Evolutionary conservation across 2,329 filamentous ascomycete species (phyloP), one percentile per base, ranked within the genome.

Genomic region (Myriangium duriaei): DNA sequence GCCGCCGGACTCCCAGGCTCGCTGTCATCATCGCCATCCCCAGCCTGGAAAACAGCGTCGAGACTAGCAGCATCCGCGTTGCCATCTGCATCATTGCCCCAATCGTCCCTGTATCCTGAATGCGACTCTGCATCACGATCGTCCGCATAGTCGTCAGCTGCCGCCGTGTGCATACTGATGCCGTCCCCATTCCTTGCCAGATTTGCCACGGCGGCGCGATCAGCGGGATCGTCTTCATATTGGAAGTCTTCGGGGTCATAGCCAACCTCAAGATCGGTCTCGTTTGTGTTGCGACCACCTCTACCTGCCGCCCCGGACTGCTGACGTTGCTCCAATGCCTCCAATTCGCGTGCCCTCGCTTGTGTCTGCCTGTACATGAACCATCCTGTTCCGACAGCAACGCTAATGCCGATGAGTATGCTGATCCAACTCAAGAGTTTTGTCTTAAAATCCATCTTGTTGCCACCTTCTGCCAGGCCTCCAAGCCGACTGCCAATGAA

Each of bases 401-500:
- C 64, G 14, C 74, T 52, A 34, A 74, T 72, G 17, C 84, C 81
- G 41, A 87, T 58, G 11, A 75, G 54, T 58, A 96, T 95, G 61
- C 77, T 80, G 15, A 79, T 59, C 56, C 93, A 94, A 60, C 91
- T 93, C 51, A 96, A 66, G 17, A 76, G 69, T 57, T 87, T 91
- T 45, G 83, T 82, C 45, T 71, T 69, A 3, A 71, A 61, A 43
- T 81, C 77, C 88, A 96, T 95, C 48, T 80, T 73, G 53, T 83
- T 84, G 45, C 79, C 81, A 40, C 75, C 72, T 50, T 93, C 82
- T n/a, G 82, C 84, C 21, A 98, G 74, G 37, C 79, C 68, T 31
- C 84, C 85, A 11, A 98, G 67, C 39, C 86, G 74, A 52, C 74
- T 79, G 44, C 91, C 91, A 51, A 98, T 85, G 62, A 95, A 98